Conservation (phyloP, 495 filamentous ascomycete genomes). For the Bacidia rubella region DNA sequence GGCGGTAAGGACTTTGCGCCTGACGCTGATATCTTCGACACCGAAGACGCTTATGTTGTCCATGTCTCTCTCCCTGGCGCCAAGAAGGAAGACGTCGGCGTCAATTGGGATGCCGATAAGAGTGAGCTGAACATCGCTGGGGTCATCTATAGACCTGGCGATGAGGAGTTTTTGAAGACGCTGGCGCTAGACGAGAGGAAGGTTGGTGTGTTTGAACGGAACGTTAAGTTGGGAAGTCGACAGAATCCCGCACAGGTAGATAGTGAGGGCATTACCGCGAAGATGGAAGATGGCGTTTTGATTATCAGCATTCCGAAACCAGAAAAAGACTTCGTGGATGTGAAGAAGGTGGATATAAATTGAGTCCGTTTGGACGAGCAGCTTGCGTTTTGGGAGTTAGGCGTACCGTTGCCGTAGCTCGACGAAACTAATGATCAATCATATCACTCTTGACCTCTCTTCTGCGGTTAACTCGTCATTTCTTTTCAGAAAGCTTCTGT, state of each 20-base stretch:
- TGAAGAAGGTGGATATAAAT: constrained; percentile 27
- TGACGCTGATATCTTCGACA: constrained; percentile 59
- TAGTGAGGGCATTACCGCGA: constrained; percentile 52
- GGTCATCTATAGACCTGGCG: constrained; percentile 54
- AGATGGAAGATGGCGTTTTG: constrained; percentile 56
- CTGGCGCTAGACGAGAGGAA: constrained; percentile 52
- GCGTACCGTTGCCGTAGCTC: neutral
- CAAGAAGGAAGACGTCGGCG: constrained; percentile 60
- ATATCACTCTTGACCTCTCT: neutral
- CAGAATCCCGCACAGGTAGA: constrained; percentile 48
- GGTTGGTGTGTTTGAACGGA: constrained; percentile 61
- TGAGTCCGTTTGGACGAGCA: constrained; percentile 3
- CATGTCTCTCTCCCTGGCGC: constrained; percentile 66
- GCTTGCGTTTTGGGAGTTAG: neutral
- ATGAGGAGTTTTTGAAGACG: constrained; percentile 55
- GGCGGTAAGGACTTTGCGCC: constrained; percentile 45
- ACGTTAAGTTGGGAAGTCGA: constrained; percentile 42
- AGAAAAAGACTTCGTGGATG: constrained; percentile 28
- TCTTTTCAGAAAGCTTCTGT: neutral
- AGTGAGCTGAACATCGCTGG: constrained; percentile 51
- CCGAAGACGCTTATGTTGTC: constrained; percentile 44
- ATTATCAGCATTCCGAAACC: constrained; percentile 55
- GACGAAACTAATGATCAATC: neutral
- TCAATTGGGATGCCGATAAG: constrained; percentile 60
- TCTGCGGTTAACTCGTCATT: neutral